Evolutionary conservation across 352 stramenopile genomes (phyloP), one percentile per base, ranked within the genome.

Genomic region (Phytophthora litchii): DNA sequence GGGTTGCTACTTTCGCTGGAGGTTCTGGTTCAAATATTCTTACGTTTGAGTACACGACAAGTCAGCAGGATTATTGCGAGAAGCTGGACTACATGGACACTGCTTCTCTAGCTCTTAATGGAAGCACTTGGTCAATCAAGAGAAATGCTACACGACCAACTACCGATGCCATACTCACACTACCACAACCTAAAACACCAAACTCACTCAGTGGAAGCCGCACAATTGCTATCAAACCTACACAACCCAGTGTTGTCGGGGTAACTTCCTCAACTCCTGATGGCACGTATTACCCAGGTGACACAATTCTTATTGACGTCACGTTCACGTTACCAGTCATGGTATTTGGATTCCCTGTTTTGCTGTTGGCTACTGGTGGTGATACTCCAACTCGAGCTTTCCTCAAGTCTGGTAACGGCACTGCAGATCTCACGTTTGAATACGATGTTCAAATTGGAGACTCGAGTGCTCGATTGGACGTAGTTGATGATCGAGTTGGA

Each of bases 241-340:
- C 68, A 0, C 59, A 70, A 13, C 83, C 83, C 4, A 56, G 41
- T 5, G 68, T 91, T 5, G 6, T 74, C 0, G 36, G 53, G 6
- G 49, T 92, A 2, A 79, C 67, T 0, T 75, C 79, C 0, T 19
- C 58, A 13, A 74, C 51, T 5, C 16, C 68, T 0, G 67, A 86
- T 48, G 83, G 69, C 1, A 80, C 58, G 7, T 91, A 89, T 38
- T 85, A 73, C 41, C 67, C 74, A 10, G 84, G 84, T 2, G 84
- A 93, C 32, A 68, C 50, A 0, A 64, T 93, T 12, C 51, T 76
- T 0, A 57, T 93, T 16, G 54, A 79, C 7, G 67, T 93, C 1
- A 51, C 67, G 3, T 93, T 93, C 40, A 84, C 84, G 1, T 43
- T 91, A 20, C 82, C 80, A 4, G 84, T 93, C 0, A 35, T 83